Conservation (phyloP, 768 basidiomycete species). For the Phanerochaete carnosa region DNA sequence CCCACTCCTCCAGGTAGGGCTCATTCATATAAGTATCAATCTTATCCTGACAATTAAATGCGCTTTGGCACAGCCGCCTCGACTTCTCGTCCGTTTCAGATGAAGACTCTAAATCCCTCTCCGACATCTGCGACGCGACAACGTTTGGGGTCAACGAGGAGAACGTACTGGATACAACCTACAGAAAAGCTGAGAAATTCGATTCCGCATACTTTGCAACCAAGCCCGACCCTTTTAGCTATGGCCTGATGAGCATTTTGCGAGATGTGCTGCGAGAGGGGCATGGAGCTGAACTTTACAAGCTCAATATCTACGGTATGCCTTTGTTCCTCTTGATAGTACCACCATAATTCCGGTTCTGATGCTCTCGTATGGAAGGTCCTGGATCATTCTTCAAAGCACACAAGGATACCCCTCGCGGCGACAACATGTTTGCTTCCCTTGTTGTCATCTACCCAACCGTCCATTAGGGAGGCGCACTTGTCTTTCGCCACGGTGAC, state of each 20-base stretch:
- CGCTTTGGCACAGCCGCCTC: background rate
- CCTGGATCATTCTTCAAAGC: conserved; percentile 24
- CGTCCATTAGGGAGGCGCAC: conserved; percentile 38
- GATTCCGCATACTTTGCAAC: conserved; percentile 18
- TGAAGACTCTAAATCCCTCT: background rate
- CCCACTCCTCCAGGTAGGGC: too few species aligned
- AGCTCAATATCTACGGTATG: conserved; percentile 27
- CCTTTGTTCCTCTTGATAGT: background rate
- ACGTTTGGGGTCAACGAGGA: conserved; percentile 18
- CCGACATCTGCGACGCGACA: conserved; percentile 16
- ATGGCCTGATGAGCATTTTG: conserved; percentile 13
- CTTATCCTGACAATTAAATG: background rate
- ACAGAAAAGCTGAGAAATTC: conserved; percentile 24
- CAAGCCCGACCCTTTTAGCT: conserved; percentile 10
- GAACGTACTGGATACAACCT: conserved; percentile 20
- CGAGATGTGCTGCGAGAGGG: conserved; percentile 11
- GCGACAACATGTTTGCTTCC: conserved; percentile 35
- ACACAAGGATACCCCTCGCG: conserved; percentile 24
- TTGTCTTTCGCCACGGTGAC: conserved; percentile 25
- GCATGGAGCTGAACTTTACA: conserved; percentile 19
- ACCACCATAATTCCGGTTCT: background rate
- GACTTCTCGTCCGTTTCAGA: background rate
- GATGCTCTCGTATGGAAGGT: conserved; percentile 7
- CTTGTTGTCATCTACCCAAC: conserved; percentile 46
- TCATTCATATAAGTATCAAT: background rate